Conservation (phyloP, 495 filamentous ascomycete species). For the Penicillium coffeae region DNA sequence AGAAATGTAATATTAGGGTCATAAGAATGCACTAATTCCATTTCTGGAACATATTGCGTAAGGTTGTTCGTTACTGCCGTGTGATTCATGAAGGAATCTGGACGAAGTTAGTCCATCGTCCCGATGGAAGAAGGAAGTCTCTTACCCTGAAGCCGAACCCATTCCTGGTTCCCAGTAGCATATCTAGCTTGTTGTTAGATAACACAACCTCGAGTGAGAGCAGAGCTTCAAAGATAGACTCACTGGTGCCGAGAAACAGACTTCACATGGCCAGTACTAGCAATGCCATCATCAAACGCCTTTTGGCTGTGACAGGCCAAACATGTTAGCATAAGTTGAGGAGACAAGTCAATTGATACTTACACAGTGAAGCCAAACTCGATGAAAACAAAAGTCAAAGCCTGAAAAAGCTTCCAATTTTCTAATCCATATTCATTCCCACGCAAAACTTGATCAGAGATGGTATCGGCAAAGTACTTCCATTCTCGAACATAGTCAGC, state of each 20-base stretch:
- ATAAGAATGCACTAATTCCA: conserved; percentile 1
- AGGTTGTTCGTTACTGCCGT: conserved; percentile 8
- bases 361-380: conserved; percentile 6
- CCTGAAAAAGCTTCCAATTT: conserved; percentile 12
- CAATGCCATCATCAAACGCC: conserved; percentile 11
- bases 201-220: background rate
- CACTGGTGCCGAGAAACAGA: conserved; percentile 15
- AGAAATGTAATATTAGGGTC: conserved; percentile 10
- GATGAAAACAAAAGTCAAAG: conserved; percentile 14
- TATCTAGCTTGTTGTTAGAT: conserved; percentile 4
- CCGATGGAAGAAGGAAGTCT: too few species aligned
- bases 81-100: conserved; percentile 20
- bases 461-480: conserved; percentile 13
- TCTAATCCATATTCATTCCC: conserved; percentile 13
- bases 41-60: conserved; percentile 13
- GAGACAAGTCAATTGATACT: background rate
- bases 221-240: background rate
- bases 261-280: conserved; percentile 12
- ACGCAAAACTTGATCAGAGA: conserved; percentile 10
- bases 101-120: too few species aligned
- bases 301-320: background rate
- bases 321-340: background rate
- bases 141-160: conserved; percentile 14
- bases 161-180: conserved; percentile 10
- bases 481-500: conserved; percentile 15